These are phyloP conservation scores for Boeremia exigua DNA, from an alignment of 2,329 filamentous ascomycete species.

Conservation along the genomic window DNA sequence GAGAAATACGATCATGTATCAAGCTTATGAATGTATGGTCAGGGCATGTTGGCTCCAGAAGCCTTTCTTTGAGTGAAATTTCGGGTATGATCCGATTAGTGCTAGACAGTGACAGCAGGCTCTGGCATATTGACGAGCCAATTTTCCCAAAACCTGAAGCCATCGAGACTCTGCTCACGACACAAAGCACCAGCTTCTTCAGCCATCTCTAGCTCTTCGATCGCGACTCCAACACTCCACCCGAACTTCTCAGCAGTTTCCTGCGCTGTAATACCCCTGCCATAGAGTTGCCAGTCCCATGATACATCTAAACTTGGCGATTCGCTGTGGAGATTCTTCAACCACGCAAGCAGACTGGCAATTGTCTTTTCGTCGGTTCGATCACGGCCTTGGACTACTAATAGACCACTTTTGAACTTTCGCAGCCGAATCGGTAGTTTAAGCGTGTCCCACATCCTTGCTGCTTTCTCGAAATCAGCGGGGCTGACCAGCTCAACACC, in stretches of 20 bases:
- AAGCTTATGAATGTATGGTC: neutral
- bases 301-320: constrained; percentile 68
- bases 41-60: neutral
- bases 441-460: constrained; percentile 84
- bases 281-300: constrained; percentile 81
- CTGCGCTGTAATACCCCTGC: constrained; percentile 85
- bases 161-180: constrained; percentile 90
- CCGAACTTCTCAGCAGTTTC: constrained; percentile 89
- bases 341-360: constrained; percentile 75
- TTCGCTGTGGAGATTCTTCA: constrained; percentile 72
- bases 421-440: constrained; percentile 85
- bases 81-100: neutral
- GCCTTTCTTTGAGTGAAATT: neutral
- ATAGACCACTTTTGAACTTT: constrained; percentile 89
- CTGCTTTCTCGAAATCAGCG: constrained; percentile 88
- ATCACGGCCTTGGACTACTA: constrained; percentile 88
- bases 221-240: constrained; percentile 96
- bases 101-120: neutral
- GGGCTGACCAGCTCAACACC: constrained; percentile 95
- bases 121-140: constrained; percentile 42
- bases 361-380: constrained; percentile 91
- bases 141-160: constrained; percentile 93
- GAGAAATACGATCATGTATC: no score
- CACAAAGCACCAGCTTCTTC: constrained; percentile 88
- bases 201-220: constrained; percentile 95